phyloP scores from a whole-genome alignment of 441 rosid species.

The Brassica balearica region DNA sequence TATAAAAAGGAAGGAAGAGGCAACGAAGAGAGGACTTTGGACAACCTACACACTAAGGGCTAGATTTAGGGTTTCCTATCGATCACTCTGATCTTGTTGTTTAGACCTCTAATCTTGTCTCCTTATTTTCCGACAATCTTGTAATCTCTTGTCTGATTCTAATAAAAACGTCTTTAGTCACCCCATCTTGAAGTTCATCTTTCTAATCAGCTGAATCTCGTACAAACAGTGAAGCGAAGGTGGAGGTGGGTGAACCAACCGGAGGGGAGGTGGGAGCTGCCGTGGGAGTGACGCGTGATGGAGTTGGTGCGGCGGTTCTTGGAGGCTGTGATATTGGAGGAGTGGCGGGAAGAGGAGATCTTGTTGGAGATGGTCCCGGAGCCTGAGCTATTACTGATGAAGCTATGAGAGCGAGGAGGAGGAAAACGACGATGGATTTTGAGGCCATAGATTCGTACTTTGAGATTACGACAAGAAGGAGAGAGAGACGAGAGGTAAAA shows the following conservation, averaged over 20 bases:
- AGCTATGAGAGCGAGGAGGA: slow-evolving; percentile 55
- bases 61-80: no score
- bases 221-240: slow-evolving; percentile 33
- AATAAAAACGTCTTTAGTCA: no score
- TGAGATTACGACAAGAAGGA: background rate
- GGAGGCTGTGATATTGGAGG: slow-evolving; percentile 50
- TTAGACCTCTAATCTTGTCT: no score
- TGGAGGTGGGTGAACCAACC: slow-evolving; percentile 43
- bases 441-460: slow-evolving; percentile 51
- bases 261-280: slow-evolving; percentile 52
- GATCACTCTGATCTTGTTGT: no score
- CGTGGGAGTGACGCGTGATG: slow-evolving; percentile 36
- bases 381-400: slow-evolving; percentile 65
- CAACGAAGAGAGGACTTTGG: no score
- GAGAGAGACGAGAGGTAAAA: slow-evolving; percentile 1
- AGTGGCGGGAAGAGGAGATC: slow-evolving; percentile 47
- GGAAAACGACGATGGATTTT: slow-evolving; percentile 40
- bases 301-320: slow-evolving; percentile 38
- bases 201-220: no score
- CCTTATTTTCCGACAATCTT: no score
- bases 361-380: slow-evolving; percentile 63
- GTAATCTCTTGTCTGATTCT: no score
- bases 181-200: no score
- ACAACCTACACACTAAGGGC: no score
- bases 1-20: no score